phyloP scores from a whole-genome alignment of 2,329 filamentous ascomycete genomes.

The Waltergamsia citrina region DNA sequence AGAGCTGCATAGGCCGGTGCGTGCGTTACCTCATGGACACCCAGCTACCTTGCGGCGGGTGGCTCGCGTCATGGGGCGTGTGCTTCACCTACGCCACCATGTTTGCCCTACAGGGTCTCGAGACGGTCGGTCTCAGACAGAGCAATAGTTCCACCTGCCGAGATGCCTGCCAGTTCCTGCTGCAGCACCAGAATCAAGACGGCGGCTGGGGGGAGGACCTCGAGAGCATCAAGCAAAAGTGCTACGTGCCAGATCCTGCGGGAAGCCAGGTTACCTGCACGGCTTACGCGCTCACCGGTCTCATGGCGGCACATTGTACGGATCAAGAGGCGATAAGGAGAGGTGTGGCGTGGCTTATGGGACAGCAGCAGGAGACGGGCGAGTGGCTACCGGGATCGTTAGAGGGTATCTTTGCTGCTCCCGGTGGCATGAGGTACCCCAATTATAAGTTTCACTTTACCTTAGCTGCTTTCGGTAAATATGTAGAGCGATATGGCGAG shows the following conservation, averaged over 20 bases:
- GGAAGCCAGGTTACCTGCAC: slow-evolving; percentile 1
- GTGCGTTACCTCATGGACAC: slow-evolving; percentile 66
- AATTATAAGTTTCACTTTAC: slow-evolving; percentile 5
- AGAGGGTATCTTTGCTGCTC: slow-evolving; percentile 3
- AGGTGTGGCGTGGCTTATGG: slow-evolving; percentile 2
- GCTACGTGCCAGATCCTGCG: slow-evolving; percentile 1
- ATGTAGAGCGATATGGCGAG: slow-evolving; percentile 1
- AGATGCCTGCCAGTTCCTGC: slow-evolving; percentile 68
- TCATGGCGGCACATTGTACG: slow-evolving; percentile 1
- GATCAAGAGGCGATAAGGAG: neutral
- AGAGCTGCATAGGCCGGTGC: slow-evolving; percentile 55
- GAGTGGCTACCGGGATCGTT: slow-evolving; percentile 3
- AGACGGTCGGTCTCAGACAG: slow-evolving; percentile 67
- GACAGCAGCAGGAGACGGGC: slow-evolving; percentile 2
- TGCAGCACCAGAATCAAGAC: slow-evolving; percentile 37
- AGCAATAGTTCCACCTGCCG: slow-evolving; percentile 56
- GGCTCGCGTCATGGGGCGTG: slow-evolving; percentile 90
- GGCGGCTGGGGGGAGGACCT: slow-evolving; percentile 2
- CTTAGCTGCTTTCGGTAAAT: slow-evolving; percentile 1
- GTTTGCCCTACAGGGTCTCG: slow-evolving; percentile 77
- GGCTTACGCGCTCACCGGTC: slow-evolving; percentile 2
- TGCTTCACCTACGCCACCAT: slow-evolving; percentile 89
- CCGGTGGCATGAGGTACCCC: slow-evolving; percentile 2
- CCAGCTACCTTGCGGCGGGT: slow-evolving; percentile 68
- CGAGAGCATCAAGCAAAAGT: neutral